Evolutionary conservation across 2,329 filamentous ascomycete species (phyloP).

Genomic region (Botrytis squamosa): DNA sequence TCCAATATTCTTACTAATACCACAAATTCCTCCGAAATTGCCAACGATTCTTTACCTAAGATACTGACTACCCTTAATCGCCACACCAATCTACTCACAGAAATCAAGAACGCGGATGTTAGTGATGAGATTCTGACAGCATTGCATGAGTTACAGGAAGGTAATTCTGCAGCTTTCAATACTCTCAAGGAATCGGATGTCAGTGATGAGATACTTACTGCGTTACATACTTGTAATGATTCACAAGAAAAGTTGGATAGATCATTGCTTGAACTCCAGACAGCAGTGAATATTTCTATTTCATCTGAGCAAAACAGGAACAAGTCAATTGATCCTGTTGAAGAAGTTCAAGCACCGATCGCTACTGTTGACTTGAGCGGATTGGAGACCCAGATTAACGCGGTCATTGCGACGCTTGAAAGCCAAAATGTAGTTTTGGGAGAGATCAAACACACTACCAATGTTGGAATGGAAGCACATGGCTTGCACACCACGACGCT

Average conservation of each 20-base stretch:
- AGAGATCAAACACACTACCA: slow-evolving; percentile 20
- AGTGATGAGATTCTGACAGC: slow-evolving; percentile 37
- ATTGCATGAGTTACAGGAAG: slow-evolving; percentile 32
- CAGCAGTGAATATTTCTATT: background rate
- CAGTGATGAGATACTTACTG: slow-evolving; percentile 37
- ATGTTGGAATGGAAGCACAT: slow-evolving; percentile 29
- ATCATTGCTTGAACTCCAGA: background rate
- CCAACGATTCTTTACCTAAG: slow-evolving; percentile 20
- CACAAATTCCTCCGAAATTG: slow-evolving; percentile 25
- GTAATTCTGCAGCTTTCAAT: slow-evolving; percentile 28
- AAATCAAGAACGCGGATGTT: slow-evolving; percentile 38
- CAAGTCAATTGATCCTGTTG: background rate
- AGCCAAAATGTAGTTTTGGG: slow-evolving; percentile 26
- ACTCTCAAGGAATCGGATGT: slow-evolving; percentile 36
- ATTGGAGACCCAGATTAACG: background rate
- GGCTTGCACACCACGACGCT: slow-evolving; percentile 25
- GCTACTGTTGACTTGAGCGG: background rate
- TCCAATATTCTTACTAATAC: slow-evolving; percentile 15
- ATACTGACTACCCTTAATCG: slow-evolving; percentile 30
- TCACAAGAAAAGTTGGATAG: slow-evolving; percentile 7
- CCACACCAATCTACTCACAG: slow-evolving; percentile 32
- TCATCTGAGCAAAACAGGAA: background rate
- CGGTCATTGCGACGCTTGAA: slow-evolving; percentile 21
- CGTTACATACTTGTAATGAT: slow-evolving; percentile 30
- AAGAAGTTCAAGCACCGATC: background rate